Conservation (phyloP, 2,329 filamentous ascomycete genomes). For the Macroventuria anomochaeta region DNA sequence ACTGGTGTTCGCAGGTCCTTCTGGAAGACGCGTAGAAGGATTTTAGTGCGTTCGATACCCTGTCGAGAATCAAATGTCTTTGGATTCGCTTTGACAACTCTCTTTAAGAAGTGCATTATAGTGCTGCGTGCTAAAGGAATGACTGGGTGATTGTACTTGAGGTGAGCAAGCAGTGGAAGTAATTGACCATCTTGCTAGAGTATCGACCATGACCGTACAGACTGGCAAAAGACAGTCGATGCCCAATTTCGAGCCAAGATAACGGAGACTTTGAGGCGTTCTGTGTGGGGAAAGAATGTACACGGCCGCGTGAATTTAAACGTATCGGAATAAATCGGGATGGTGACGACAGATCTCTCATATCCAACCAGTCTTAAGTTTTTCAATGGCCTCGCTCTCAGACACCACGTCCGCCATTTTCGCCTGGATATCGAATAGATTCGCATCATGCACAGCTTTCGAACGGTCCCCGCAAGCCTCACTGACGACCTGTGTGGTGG, state of each 20-base stretch:
- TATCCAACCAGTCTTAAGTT: conserved; percentile 49
- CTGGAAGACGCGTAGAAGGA: neutral
- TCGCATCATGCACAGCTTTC: conserved; percentile 54
- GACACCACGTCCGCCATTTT: conserved; percentile 57
- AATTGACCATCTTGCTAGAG: neutral
- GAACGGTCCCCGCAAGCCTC: conserved; percentile 56
- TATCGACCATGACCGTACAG: neutral
- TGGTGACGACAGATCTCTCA: conserved; percentile 10
- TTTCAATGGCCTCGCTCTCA: conserved; percentile 51
- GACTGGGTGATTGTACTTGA: neutral
- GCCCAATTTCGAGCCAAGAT: neutral
- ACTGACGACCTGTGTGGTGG: conserved; percentile 47
- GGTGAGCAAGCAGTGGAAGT: neutral
- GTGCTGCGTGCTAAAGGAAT: neutral
- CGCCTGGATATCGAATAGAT: conserved; percentile 55
- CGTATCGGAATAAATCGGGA: conserved; percentile 11
- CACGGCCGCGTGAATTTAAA: conserved; percentile 5
- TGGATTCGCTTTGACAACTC: neutral
- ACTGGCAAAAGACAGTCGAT: neutral
- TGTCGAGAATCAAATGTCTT: neutral
- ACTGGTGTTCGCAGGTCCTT: conserved; percentile 7
- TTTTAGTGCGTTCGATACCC: neutral
- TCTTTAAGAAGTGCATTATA: neutral
- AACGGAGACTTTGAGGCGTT: neutral
- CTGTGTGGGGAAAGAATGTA: conserved; percentile 1